These are phyloP conservation scores for Trametes elegans DNA, from an alignment of 768 basidiomycete genomes.

Conservation along the genomic window DNA sequence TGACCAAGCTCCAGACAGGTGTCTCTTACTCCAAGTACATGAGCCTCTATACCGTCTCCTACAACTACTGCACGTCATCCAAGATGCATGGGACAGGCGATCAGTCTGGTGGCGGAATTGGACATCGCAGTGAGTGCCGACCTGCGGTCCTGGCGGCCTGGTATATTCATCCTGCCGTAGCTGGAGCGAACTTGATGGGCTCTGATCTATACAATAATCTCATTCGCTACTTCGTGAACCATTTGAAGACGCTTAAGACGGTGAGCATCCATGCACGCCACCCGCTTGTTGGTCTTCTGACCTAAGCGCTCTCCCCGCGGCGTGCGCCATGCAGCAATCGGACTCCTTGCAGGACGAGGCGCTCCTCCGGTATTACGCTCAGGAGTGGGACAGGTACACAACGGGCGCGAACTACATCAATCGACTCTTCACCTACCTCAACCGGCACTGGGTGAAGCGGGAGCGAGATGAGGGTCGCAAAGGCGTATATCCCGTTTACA, in stretches of 20 bases:
- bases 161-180: constrained; percentile 37
- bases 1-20: constrained; percentile 87
- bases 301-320: constrained; percentile 1
- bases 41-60: constrained; percentile 87
- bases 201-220: constrained; percentile 96
- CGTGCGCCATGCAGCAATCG: constrained; percentile 53
- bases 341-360: constrained; percentile 84
- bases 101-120: constrained; percentile 29
- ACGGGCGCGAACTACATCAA: constrained; percentile 97
- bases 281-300: neutral
- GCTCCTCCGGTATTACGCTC: constrained; percentile 85
- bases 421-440: constrained; percentile 95
- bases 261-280: constrained; percentile 43
- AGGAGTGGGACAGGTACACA: constrained; percentile 95
- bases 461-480: constrained; percentile 97
- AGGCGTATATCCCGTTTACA: constrained; percentile 93
- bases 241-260: constrained; percentile 66
- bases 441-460: constrained; percentile 98
- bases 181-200: constrained; percentile 94
- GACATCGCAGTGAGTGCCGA: constrained; percentile 55
- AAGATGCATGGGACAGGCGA: constrained; percentile 59
- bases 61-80: constrained; percentile 96
- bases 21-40: constrained; percentile 90
- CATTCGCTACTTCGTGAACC: constrained; percentile 83
- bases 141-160: constrained; percentile 6